These are phyloP conservation scores for Pythium scleroteichum DNA, from an alignment of 352 stramenopile genomes.

Conservation along the genomic window DNA sequence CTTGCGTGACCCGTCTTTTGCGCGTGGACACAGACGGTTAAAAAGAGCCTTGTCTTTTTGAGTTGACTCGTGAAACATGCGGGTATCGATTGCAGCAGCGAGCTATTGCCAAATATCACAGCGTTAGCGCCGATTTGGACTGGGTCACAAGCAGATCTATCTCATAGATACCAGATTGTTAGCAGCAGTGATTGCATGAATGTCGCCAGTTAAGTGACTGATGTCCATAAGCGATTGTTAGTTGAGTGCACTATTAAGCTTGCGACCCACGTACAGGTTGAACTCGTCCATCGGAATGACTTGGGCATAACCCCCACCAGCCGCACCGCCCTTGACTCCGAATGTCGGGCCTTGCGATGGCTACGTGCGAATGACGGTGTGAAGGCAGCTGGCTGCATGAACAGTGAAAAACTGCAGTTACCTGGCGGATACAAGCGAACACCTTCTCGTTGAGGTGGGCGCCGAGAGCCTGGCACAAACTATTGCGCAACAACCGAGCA, in stretches of 20 bases:
- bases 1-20: conserved; percentile 79
- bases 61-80: conserved; percentile 97
- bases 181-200: conserved; percentile 97
- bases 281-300: conserved; percentile 97
- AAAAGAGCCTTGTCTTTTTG: conserved; percentile 86
- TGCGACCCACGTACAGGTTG: conserved; percentile 87
- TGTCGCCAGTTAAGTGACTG: conserved; percentile 97
- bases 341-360: conserved; percentile 98
- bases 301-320: conserved; percentile 92
- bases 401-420: conserved; percentile 7
- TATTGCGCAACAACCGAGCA: conserved; percentile 83
- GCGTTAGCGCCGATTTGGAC: background rate
- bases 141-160: background rate
- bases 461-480: conserved; percentile 94
- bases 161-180: conserved; percentile 91
- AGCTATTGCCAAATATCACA: conserved; percentile 44
- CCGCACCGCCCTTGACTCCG: conserved; percentile 94
- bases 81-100: conserved; percentile 96
- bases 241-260: background rate
- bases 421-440: conserved; percentile 97
- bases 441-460: conserved; percentile 92
- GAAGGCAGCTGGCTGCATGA: background rate
- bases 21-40: conserved; percentile 75
- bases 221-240: conserved; percentile 3
- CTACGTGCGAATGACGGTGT: conserved; percentile 38